A percentile compares a stretch with the other conserved stretches of the same genome.
Conservation (phyloP, 2,329 filamentous ascomycete genomes). For the Sporothrix inflata region DNA sequence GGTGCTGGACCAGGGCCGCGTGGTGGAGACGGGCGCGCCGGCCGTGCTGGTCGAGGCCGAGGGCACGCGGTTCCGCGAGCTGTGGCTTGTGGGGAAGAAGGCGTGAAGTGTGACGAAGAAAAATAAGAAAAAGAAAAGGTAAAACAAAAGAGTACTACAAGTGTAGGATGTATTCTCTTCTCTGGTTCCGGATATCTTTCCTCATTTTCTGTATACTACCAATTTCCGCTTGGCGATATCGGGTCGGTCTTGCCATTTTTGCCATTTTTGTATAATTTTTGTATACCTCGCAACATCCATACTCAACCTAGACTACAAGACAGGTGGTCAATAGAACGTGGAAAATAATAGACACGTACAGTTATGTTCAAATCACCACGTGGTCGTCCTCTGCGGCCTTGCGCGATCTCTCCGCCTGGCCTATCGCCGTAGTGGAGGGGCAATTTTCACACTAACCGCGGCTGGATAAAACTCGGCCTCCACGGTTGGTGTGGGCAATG, state of each 20-base stretch:
- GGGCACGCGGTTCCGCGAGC: constrained; percentile 29
- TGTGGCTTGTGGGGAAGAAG: constrained; percentile 31
- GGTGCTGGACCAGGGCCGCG: constrained; percentile 53
- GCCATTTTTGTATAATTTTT: too few species aligned
- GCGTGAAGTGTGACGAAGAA: too few species aligned
- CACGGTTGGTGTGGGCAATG: too few species aligned
- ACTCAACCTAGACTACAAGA: neutral
- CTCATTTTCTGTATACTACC: neutral
- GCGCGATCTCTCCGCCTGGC: too few species aligned
- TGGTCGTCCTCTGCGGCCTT: neutral
- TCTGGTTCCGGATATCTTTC: neutral
- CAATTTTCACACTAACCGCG: too few species aligned
- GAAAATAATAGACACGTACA: neutral
- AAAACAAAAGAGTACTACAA: too few species aligned
- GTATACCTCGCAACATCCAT: neutral
- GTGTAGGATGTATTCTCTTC: neutral
- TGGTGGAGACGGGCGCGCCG: constrained; percentile 47
- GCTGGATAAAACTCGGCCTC: too few species aligned
- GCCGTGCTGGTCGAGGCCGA: constrained; percentile 29
- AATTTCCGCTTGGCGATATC: neutral
- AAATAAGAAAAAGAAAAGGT: too few species aligned
- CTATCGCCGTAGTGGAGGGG: too few species aligned
- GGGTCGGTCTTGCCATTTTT: neutral
- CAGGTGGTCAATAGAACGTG: neutral
- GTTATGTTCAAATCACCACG: too few species aligned